Evolutionary conservation across 225 moss, liverwort and hornwort species (phyloP).

Genomic region (Bryoerythrophyllum caledonicum): DNA sequence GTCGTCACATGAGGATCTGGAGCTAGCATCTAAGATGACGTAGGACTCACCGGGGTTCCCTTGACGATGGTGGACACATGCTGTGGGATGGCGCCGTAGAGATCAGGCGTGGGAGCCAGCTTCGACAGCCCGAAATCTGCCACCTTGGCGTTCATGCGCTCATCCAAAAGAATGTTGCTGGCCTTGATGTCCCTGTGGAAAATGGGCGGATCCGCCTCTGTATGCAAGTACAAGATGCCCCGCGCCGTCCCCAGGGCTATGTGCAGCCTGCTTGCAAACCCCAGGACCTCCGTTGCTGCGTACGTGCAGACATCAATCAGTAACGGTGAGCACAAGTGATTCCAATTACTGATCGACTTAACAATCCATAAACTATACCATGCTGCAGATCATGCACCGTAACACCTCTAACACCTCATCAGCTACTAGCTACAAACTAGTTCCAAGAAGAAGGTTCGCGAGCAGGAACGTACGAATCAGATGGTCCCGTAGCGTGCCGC

Average conservation of each 20-base stretch:
- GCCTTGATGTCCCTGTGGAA: slow-evolving; percentile 66
- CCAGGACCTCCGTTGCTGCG: slow-evolving; percentile 54
- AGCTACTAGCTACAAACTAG: neutral
- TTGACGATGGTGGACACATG: slow-evolving; percentile 77
- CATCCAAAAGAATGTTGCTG: slow-evolving; percentile 65
- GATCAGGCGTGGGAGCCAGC: slow-evolving; percentile 68
- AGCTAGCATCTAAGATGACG: neutral
- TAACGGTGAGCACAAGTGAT: neutral
- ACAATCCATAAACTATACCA: neutral
- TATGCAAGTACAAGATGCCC: slow-evolving; percentile 63
- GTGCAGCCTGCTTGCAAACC: slow-evolving; percentile 60
- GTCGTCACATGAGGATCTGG: neutral
- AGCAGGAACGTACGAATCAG: slow-evolving; percentile 46
- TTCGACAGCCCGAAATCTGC: slow-evolving; percentile 77
- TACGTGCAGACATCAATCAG: neutral
- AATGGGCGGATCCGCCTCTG: slow-evolving; percentile 63
- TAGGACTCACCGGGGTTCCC: slow-evolving; percentile 61
- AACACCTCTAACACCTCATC: neutral
- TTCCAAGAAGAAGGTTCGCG: neutral
- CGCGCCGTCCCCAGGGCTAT: slow-evolving; percentile 61
- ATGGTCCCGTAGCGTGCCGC: slow-evolving; percentile 78
- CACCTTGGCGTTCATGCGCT: slow-evolving; percentile 60
- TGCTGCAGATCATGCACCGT: neutral
- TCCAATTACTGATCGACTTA: too few relatives aligned
- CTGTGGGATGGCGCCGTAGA: slow-evolving; percentile 52